Evolutionary conservation across 108 stramenopile species (phyloP), one percentile per base, ranked within the genome.

Genomic region (Skeletonema grethae): DNA sequence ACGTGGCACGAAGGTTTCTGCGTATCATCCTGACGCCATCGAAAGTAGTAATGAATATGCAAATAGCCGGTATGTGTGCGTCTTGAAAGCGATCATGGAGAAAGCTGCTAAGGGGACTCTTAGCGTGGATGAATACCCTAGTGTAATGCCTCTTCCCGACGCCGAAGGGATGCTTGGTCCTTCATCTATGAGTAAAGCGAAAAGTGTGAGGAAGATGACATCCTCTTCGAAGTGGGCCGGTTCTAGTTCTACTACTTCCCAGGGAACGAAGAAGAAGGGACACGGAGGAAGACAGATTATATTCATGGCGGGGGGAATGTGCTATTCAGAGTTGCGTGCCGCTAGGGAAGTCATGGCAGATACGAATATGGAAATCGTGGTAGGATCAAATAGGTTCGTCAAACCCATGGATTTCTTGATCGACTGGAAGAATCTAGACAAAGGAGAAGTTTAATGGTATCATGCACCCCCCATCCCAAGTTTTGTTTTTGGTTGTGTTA

Each of bases 301-400:
- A 2, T 97, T 96, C 69, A 89, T 93, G 73, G 80, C 86, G 13
- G 97, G 97, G 45, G 97, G 97, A 18, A 76, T 95, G 70, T 84
- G 88, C 31, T 94, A 86, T 69, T 86, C 90, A 0, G 97, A 98
- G 70, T 55, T 98, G 34, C 82, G 95, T 35, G 73, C 92, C 20
- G 89, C 88, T 10, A 75, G 93, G 31, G 92, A 95, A 60, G 84
- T 93, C 0, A 90, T 93, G 94, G 67, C 81, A 59, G 80, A 80
- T 43, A 82, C 86, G 32, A 76, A 76, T 11, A 76, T 83, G 31
- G 97, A 98, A 70, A 86, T 98, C 60, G 82, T 96, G n/a, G 72
- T 90, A 45, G 94, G 92, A 6, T 79, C 83, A 13, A 97, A 92
- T 20, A 70, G 84, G 13, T 93, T 93, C 69, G 59, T 89, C 39